Conservation (phyloP, 1,284 basidiomycete genomes). For the Microbotryomycetes sp. region DNA sequence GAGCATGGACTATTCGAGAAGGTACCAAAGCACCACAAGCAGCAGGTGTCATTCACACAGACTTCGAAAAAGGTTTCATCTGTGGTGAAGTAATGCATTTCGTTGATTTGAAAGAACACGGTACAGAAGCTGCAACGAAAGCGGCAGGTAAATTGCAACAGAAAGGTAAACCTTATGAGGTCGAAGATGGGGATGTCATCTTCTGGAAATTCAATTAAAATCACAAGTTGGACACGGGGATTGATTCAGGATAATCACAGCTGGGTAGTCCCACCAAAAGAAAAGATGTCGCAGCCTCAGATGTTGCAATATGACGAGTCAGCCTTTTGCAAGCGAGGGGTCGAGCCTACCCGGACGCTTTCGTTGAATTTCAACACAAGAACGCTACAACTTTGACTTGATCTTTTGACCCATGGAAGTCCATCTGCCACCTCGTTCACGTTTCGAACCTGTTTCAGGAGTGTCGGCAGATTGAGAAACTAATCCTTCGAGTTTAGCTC, state of each 20-base stretch:
- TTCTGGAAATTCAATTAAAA: conserved; percentile 40
- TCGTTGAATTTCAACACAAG: too few relatives aligned
- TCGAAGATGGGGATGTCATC: conserved; percentile 47
- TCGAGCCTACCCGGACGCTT: too few relatives aligned
- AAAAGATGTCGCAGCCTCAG: too few relatives aligned
- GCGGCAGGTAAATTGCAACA: conserved; percentile 92
- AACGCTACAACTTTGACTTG: conserved; percentile 7
- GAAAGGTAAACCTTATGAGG: conserved; percentile 92
- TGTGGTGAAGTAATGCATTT: conserved; percentile 98
- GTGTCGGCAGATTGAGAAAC: too few relatives aligned
- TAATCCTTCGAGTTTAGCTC: conserved; percentile 10
- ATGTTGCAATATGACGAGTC: too few relatives aligned
- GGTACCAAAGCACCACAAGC: conserved; percentile 94
- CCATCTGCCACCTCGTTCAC: neutral
- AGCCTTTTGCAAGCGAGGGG: too few relatives aligned
- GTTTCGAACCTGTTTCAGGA: neutral
- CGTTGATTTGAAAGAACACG: conserved; percentile 84
- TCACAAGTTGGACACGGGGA: neutral
- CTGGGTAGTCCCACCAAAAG: too few relatives aligned
- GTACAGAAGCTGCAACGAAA: conserved; percentile 84
- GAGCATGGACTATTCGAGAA: conserved; percentile 94
- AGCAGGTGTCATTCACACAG: conserved; percentile 96
- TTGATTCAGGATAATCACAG: too few relatives aligned
- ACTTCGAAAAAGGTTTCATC: conserved; percentile 98
- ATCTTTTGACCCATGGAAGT: neutral